Evolutionary conservation across 495 filamentous ascomycete genomes (phyloP).

Genomic region (Hyaloscypha bicolor): DNA sequence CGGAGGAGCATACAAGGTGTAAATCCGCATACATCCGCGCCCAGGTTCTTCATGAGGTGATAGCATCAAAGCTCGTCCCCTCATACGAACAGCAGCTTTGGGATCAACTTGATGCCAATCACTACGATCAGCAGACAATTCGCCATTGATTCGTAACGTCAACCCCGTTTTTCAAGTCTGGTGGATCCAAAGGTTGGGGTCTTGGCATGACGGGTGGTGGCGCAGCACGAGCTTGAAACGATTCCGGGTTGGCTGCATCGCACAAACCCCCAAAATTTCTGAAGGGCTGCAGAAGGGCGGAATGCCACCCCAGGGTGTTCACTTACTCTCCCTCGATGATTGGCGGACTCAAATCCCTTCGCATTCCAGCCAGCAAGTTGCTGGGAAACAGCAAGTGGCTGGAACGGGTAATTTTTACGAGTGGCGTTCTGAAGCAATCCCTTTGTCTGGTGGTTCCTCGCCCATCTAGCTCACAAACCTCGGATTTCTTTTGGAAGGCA

Average conservation of each 20-base stretch:
- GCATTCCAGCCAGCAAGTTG: not conserved
- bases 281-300: slow-evolving; percentile 19
- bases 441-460: not conserved
- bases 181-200: not conserved
- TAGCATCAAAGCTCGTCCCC: not conserved
- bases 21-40: too few relatives aligned
- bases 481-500: not conserved
- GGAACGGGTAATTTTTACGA: not conserved
- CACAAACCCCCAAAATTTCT: not conserved
- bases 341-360: not conserved
- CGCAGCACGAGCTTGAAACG: slow-evolving; percentile 19
- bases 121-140: not conserved
- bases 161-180: slow-evolving; percentile 8
- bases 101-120: not conserved
- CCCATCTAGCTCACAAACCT: too few relatives aligned
- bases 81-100: not conserved
- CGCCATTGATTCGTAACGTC: slow-evolving; percentile 15
- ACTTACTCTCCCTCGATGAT: not conserved
- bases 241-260: slow-evolving; percentile 4
- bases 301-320: not conserved
- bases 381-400: not conserved
- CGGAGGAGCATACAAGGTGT: too few relatives aligned
- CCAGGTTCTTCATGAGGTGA: too few relatives aligned
- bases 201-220: slow-evolving; percentile 17
- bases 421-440: not conserved